Evolutionary conservation across 495 filamentous ascomycete species (phyloP), one percentile per base, ranked within the genome.

Genomic region (Lasiosphaeris hirsuta): DNA sequence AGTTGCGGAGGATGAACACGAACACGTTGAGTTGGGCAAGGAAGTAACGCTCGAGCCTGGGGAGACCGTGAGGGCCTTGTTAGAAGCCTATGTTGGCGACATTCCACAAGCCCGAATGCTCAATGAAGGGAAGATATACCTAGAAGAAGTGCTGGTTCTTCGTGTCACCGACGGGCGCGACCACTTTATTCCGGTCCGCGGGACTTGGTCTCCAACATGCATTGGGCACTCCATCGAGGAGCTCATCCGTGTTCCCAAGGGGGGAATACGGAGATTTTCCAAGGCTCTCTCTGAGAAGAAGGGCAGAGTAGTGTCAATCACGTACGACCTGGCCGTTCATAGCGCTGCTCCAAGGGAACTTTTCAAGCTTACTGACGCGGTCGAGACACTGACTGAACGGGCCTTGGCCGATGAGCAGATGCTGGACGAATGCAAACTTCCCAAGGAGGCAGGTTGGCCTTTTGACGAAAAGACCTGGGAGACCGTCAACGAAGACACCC

Each of bases 101-200:
- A 74, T 90, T 10, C 64, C 79, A 3, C 78, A 84, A n/a, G 82
- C 89, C 3, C 81, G 81, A 14, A 70, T 74, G 8, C 78, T 97
- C n/a, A 97, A 97, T 62, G 76, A 86, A 33, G 81, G 81, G 9
- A 72, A 78, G 15, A 63, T 76, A 4, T 76, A 76, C 7, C 75
- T 97, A 1, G 91, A 96, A 56, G 92, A 97, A 63, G 86, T 97
- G 8, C 76, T 97, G 19, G 84, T 99, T 5, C 81, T 99, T n/a
- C 86, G 92, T 9, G 89, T 97, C 8, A 79, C 83, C 8, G 82
- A 86, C 46, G 94, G 94, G 1, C 81, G 90, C 48, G 94, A 99
- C 59, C 88, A 97, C 68, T 99, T 99, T 68, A 82, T 99, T 46
- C 85, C 92, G 1, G 76, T 95, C 7, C 81, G 78, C 3, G 93